These are phyloP conservation scores for Flaveria sonorensis DNA, from an alignment of 129 eudicot genomes.

Conservation along the genomic window DNA sequence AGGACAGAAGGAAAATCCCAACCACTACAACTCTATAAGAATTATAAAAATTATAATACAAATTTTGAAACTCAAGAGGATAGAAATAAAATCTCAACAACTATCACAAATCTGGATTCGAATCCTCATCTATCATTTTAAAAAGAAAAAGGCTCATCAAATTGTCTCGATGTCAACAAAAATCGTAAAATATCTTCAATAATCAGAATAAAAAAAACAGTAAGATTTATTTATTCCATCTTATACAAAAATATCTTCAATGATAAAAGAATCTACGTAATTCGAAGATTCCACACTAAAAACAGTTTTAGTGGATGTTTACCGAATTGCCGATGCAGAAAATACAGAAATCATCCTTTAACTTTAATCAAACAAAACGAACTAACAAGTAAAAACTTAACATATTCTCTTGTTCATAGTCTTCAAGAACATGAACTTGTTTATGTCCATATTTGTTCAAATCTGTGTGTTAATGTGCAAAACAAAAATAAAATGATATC, in stretches of 20 bases:
- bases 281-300: too few species aligned
- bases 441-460: too few species aligned
- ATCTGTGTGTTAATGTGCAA: too few species aligned
- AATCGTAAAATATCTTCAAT: background rate
- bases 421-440: too few species aligned
- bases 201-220: background rate
- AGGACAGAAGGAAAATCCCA: background rate
- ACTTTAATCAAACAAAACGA: too few species aligned
- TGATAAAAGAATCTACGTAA: too few species aligned
- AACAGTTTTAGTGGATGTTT: too few species aligned
- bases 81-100: constrained; percentile 17
- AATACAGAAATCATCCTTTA: too few species aligned
- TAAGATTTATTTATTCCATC: background rate
- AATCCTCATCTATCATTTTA: background rate
- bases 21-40: background rate
- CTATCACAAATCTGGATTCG: constrained; percentile 22
- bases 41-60: background rate
- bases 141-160: background rate
- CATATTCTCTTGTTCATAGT: too few species aligned
- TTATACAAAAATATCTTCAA: background rate
- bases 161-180: background rate
- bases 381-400: too few species aligned
- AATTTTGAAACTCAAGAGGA: background rate
- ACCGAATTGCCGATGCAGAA: too few species aligned
- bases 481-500: too few species aligned